Evolutionary conservation across 1,284 basidiomycete species (phyloP), one percentile per base, ranked within the genome.

Genomic region (Tetrapyrgos nigripes): DNA sequence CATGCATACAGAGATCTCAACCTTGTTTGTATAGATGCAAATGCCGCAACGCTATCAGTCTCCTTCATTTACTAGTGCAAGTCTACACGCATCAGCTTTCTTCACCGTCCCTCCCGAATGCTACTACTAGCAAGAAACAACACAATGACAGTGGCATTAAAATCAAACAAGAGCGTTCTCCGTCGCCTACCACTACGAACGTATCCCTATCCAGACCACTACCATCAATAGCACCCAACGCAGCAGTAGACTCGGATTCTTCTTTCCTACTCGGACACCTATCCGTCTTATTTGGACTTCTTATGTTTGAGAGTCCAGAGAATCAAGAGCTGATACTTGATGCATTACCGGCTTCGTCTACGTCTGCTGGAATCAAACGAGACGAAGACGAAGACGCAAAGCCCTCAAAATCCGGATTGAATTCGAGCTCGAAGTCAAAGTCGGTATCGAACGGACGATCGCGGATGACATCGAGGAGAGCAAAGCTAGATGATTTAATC

Each of bases 271-370:
- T 82, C 21, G 87, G 87, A 0, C 90, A 92, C 66, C 81, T 90
- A 14, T 84, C 90, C 0, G 82, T 92, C 3, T 79, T 92, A 5
- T 80, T 92, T 50, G 90, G 89, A 3, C 73, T 92, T n/a, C 79
- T 92, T 50, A 84, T 89, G 73, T 78, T 77, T 45, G 74, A 76
- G 37, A 78, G 73, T 40, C 55, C 67, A 3, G 64, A 65, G 26
- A 88, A 86, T 64, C 80, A 82, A 62, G 46, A 61, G 2, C 62
- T 76, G 3, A 71, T 89, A n/a, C 67, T 87, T 4, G 68, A 69
- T 29, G 53, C 50, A 31, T 29, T 57, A 13, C 50, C 51, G 13
- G 64, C 28, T 50, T 17, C 19, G 40, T 21, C 31, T 21, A 17
- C n/a, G 19, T 31, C n/a, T n/a, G 11, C 27, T 29, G 6, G 52